A percentile compares a stretch with the other conserved stretches of the same genome.
Conservation (phyloP, 2,329 filamentous ascomycete species). For the Huntiella savannae region DNA sequence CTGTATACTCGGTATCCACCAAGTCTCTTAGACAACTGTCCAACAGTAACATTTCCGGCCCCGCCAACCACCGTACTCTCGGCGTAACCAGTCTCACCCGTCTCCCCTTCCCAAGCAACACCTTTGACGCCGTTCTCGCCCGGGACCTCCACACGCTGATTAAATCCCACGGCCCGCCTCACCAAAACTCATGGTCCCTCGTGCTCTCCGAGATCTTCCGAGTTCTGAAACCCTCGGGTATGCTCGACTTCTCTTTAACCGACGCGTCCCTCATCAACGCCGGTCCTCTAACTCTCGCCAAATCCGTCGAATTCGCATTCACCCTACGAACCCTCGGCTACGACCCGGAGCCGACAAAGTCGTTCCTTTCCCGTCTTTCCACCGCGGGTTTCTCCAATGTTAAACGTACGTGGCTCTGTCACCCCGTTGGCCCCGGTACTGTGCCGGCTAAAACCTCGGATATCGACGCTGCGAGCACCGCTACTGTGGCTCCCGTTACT, state of each 20-base stretch:
- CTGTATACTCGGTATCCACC: slow-evolving; percentile 73
- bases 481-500: slow-evolving; percentile 53
- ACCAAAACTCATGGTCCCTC: slow-evolving; percentile 69
- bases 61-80: slow-evolving; percentile 70
- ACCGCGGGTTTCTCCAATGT: slow-evolving; percentile 61
- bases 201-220: slow-evolving; percentile 76
- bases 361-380: slow-evolving; percentile 56
- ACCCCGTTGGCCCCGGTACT: slow-evolving; percentile 49
- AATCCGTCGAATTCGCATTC: slow-evolving; percentile 83
- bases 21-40: slow-evolving; percentile 50
- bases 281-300: slow-evolving; percentile 58
- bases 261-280: slow-evolving; percentile 82
- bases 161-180: slow-evolving; percentile 49
- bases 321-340: slow-evolving; percentile 78
- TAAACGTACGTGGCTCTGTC: slow-evolving; percentile 71
- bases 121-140: slow-evolving; percentile 84
- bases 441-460: slow-evolving; percentile 18
- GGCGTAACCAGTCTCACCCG: slow-evolving; percentile 58
- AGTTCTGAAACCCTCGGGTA: slow-evolving; percentile 80
- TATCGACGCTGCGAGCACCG: slow-evolving; percentile 32
- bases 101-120: slow-evolving; percentile 66
- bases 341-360: slow-evolving; percentile 65
- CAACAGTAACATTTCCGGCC: slow-evolving; percentile 61
- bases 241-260: slow-evolving; percentile 75
- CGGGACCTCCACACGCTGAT: slow-evolving; percentile 72